Conservation (phyloP, 2,329 filamentous ascomycete species). For the Volutella citrinella region DNA sequence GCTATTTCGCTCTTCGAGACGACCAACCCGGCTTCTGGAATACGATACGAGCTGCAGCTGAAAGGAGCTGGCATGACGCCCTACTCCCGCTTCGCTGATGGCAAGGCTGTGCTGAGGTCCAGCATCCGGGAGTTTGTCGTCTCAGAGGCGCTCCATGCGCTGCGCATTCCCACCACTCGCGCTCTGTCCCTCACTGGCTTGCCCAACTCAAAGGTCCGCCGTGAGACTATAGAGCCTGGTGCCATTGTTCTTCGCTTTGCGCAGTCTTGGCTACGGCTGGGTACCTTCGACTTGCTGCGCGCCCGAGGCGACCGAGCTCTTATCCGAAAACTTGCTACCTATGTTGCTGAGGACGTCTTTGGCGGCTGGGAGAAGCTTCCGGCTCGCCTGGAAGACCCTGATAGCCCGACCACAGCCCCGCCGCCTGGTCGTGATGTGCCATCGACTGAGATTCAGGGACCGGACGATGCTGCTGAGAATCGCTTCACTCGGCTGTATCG, state of each 20-base stretch:
- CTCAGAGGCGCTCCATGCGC: constrained; percentile 81
- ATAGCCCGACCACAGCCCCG: constrained; percentile 41
- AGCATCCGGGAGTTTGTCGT: constrained; percentile 94
- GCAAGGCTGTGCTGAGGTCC: constrained; percentile 86
- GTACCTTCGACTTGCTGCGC: constrained; percentile 92
- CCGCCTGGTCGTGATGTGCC: constrained; percentile 50
- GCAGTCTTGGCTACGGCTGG: constrained; percentile 85
- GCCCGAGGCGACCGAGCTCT: constrained; percentile 75
- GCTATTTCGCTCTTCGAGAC: constrained; percentile 93
- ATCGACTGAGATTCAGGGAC: constrained; percentile 62
- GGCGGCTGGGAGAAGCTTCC: constrained; percentile 85
- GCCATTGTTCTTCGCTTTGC: constrained; percentile 93
- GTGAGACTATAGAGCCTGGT: constrained; percentile 82
- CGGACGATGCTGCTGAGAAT: constrained; percentile 70
- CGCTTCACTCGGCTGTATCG: constrained; percentile 84
- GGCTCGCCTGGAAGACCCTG: constrained; percentile 51
- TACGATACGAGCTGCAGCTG: constrained; percentile 84
- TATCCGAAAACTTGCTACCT: constrained; percentile 72
- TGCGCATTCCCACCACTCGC: constrained; percentile 81
- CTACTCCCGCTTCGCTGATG: constrained; percentile 94
- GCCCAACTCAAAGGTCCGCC: constrained; percentile 67
- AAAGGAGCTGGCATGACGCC: constrained; percentile 93
- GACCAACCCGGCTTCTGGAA: constrained; percentile 68
- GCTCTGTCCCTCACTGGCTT: constrained; percentile 79
- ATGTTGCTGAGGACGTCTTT: constrained; percentile 84